Base-by-base conservation (phyloP, 805 yeast species). In the Kazachstania bromeliacearum region DNA sequence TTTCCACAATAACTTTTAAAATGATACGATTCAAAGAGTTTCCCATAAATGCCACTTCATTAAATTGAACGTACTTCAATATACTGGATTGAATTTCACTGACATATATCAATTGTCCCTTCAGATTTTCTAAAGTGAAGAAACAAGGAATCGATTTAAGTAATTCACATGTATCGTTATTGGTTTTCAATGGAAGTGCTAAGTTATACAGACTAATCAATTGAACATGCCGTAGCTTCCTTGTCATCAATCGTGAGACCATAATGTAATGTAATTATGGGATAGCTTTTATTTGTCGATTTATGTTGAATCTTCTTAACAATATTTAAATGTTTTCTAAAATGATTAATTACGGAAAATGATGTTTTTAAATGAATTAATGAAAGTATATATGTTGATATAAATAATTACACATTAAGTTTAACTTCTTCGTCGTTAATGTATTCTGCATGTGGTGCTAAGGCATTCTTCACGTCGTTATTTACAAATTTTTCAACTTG, bases 401-500 rank as follows among this genome's bases (percentile, higher is more conserved):
- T 24, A 33, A 13, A 14, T 29, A 29, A 3, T 25, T 68, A 92
- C 52, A 89, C 98, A 50, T 75, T 76, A 58, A 92, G 73, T 50
- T 83, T 75, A 39, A 84, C 92, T 50, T 72, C 75, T 52, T 79
- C 85, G 32, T 70, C 61, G 49, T 76, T 71, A 51, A 92, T 68
- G 48, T 64, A 58, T 33, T 72, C 53, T 54, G 71, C 59, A 65
- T 71, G 81, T 35, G 85, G 84, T 44, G 66, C 71, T 46, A 92
- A 70, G 27, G 96, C 97, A 48, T 77, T 66, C 36, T 78, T 80
- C 39, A 92, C 97, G 41, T 89, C 94, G 39, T 71, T 74, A 40
- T 75, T 73, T 48, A 92, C 79, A 57, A 92, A 92, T 65, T 88
- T 89, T 61, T 82, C 95, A 39, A 95, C 85, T 69, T 92, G 98